Base-by-base conservation (phyloP, 2,329 filamentous ascomycete species). In the Didymella pinodella region DNA sequence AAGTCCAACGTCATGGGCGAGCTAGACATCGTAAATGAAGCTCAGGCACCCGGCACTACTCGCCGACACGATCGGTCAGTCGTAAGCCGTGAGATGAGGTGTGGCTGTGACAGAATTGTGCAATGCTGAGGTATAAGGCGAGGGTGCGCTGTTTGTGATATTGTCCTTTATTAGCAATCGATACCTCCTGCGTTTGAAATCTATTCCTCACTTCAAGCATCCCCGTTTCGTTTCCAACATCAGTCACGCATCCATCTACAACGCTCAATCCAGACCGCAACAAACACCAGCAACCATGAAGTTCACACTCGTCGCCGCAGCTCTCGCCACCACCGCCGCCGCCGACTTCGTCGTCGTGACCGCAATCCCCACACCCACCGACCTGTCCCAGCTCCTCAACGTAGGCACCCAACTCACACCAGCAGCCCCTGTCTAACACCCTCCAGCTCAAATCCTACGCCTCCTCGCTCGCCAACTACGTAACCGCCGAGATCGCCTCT, bases 341-440 rank as follows among this genome's bases (percentile, higher is more conserved):
- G 64, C 67, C 11, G 65, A 70, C 20, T 70, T 70, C 55, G 65
- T 66, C 38, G 58, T 70, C 50, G 57, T 70, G 29, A 69, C 65
- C 7, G 51, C 54, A 3, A 31, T 59, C 16, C 54, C 67, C 4
- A 61, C 59, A 0, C 64, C 60, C n/a, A 66, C 60, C 32, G 56
- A 64, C 20, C 59, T 67, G 43, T 44, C 53, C 25, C 51, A 64
- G 26, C 52, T 69, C 25, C 60, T 61, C 50, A 61, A 67, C 48
- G 66, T 69, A 63, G 16, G 62, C 54, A 34, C 40, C 2, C 2
- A 6, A 18, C 31, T 32, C 31, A 14, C 31, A 32, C 31, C 31
- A 32, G 22, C 22, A 32, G 7, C 31, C 31, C 26, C 12, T 10
- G 10, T 16, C 57, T 61, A 47, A 61, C 38, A 22, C 36, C 16